Percentiles rank a stretch among this genome's conserved stretches.
Conservation (phyloP, 371 early-diverging fungal species). For the Mucor ambiguus region DNA sequence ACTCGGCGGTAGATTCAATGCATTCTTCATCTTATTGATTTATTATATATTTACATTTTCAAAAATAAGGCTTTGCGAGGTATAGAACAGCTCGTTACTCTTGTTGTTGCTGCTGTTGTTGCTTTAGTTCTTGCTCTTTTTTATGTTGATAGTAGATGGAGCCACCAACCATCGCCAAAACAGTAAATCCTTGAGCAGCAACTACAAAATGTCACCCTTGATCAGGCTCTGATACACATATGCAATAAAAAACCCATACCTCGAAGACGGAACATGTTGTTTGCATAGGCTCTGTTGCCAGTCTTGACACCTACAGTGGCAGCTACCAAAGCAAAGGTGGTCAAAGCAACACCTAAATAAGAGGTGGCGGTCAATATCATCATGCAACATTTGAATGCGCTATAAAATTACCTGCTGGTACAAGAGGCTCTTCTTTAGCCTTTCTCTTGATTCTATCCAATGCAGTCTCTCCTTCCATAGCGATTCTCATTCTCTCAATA, state of each 20-base stretch:
- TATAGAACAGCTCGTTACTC: background rate
- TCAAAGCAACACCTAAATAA: conserved; percentile 45
- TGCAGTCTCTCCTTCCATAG: conserved; percentile 43
- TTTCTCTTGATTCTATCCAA: conserved; percentile 50
- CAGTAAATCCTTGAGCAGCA: conserved; percentile 51
- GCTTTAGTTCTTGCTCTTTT: conserved; percentile 28
- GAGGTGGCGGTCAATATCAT: background rate
- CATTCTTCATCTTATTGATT: background rate
- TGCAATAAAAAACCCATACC: conserved; percentile 20
- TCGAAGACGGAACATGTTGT: conserved; percentile 55
- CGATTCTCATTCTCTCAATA: conserved; percentile 42
- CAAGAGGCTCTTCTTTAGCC: conserved; percentile 50
- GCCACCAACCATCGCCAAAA: conserved; percentile 51
- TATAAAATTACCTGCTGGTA: conserved; percentile 43
- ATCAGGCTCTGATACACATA: background rate
- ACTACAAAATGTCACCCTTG: conserved; percentile 22
- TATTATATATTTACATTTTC: background rate
- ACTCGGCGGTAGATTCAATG: background rate
- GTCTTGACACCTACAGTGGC: conserved; percentile 52
- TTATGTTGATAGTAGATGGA: conserved; percentile 46
- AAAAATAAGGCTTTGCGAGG: background rate
- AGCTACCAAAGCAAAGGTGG: conserved; percentile 53
- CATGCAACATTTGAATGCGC: background rate
- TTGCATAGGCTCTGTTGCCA: conserved; percentile 51
- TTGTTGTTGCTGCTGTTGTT: conserved; percentile 4